Conservation (phyloP, 192 early-diverging fungal species). For the Powellomyces hirtus region DNA sequence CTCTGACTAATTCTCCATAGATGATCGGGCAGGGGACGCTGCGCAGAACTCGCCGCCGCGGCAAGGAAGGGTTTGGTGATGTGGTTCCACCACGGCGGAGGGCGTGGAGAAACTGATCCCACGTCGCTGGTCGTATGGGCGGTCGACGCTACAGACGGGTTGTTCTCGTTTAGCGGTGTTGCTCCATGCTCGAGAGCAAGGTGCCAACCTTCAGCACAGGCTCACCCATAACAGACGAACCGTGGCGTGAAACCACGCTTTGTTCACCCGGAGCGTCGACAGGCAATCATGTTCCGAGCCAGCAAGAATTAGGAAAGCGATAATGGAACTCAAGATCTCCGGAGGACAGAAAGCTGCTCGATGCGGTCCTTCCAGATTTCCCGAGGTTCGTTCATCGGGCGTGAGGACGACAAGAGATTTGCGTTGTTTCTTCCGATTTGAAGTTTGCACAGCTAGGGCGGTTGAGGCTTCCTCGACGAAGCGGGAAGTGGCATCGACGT, state of each 20-base stretch:
- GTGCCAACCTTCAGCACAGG: no score
- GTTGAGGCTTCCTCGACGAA: not conserved
- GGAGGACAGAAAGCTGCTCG: not conserved
- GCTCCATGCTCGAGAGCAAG: not conserved
- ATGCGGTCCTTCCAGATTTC: not conserved
- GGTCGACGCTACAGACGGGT: not conserved
- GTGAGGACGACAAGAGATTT: not conserved
- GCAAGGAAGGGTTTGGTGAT: not conserved
- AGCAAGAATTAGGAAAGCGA: not conserved
- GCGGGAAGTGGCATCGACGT: not conserved
- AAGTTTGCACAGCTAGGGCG: not conserved
- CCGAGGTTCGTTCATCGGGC: no score
- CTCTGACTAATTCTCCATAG: constrained; percentile 8
- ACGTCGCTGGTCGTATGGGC: constrained; percentile 10
- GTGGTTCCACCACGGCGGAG: constrained; percentile 14
- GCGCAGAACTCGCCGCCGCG: constrained; percentile 6
- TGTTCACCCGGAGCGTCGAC: constrained; percentile 1
- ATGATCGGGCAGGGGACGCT: not conserved
- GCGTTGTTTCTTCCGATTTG: no score
- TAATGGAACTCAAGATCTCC: constrained; percentile 2
- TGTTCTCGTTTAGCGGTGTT: not conserved
- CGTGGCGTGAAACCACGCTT: constrained; percentile 15
- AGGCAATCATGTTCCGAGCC: constrained; percentile 5
- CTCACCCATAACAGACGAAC: constrained; percentile 9
- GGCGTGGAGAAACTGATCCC: not conserved